Conservation (phyloP, 169 alveolate genomes). For the Eimeria sp. region DNA sequence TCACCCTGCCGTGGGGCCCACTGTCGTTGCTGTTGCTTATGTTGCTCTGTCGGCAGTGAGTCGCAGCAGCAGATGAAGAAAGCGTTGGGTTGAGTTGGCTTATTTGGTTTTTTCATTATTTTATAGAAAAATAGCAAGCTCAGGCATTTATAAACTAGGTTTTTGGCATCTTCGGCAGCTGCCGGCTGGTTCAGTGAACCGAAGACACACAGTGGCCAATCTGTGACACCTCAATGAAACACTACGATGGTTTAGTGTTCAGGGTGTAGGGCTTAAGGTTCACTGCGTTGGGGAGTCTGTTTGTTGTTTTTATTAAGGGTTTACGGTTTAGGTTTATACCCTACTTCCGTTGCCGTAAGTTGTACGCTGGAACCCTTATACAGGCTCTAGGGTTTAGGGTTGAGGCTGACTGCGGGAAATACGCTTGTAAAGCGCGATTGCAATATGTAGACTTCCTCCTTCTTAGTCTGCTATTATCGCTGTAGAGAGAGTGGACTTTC, state of each 20-base stretch:
- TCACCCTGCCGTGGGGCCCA: background rate
- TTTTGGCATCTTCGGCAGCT: background rate
- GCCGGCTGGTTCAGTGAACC: background rate
- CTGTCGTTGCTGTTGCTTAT: background rate
- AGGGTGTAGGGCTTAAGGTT: background rate
- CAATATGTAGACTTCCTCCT: background rate
- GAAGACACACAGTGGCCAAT: background rate
- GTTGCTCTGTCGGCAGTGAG: slow-evolving; percentile 16
- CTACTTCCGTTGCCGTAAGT: background rate
- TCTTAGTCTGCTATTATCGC: background rate
- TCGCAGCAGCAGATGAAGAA: background rate
- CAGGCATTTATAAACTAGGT: background rate
- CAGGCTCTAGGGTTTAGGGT: slow-evolving; percentile 20
- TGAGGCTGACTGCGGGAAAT: background rate
- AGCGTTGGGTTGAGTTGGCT: background rate
- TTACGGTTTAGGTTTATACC: background rate
- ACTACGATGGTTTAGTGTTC: background rate
- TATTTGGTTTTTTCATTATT: background rate
- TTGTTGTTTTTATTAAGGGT: background rate
- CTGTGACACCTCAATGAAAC: background rate
- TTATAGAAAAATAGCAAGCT: background rate
- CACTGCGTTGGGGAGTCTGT: background rate
- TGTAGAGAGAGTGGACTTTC: background rate
- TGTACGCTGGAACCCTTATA: background rate
- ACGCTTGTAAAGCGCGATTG: too few species aligned